A percentile compares a stretch with the other conserved stretches of the same genome.
phyloP scores from a whole-genome alignment of 2,329 filamentous ascomycete species.

The Epichloe brachyelytri region DNA sequence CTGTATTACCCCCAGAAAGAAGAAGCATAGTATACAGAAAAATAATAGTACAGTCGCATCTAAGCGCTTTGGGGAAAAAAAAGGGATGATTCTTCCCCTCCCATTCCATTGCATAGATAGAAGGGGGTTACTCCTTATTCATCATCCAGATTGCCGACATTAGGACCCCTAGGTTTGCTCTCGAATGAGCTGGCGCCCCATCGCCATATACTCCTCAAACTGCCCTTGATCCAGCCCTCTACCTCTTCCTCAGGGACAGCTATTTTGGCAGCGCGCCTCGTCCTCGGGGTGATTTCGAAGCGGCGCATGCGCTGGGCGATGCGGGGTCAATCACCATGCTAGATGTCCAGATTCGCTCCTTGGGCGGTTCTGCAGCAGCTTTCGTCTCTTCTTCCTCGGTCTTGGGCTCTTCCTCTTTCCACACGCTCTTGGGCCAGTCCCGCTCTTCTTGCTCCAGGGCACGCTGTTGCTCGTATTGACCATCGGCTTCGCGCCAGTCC shows the following conservation, averaged over 20 bases:
- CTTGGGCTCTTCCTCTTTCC: constrained; percentile 37
- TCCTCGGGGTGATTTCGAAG: constrained; percentile 60
- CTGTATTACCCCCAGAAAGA: not conserved
- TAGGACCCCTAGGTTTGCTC: constrained; percentile 26
- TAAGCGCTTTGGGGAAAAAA: not conserved
- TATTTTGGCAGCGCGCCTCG: constrained; percentile 50
- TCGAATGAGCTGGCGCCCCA: constrained; percentile 33
- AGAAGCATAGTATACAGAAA: not conserved
- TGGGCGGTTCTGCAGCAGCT: constrained; percentile 25
- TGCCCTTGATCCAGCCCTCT: constrained; percentile 55
- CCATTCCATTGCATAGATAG: no score
- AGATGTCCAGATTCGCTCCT: constrained; percentile 64
- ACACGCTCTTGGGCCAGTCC: constrained; percentile 75
- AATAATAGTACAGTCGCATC: not conserved
- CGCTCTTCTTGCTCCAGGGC: constrained; percentile 58
- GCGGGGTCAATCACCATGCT: constrained; percentile 62
- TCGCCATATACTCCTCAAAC: constrained; percentile 37
- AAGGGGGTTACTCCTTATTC: constrained; percentile 12
- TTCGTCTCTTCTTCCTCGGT: constrained; percentile 27
- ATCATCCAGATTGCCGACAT: constrained; percentile 27
- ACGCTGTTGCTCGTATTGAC: constrained; percentile 30
- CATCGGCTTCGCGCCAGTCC: constrained; percentile 33
- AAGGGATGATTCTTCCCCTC: no score
- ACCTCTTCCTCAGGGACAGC: constrained; percentile 54
- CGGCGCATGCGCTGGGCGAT: constrained; percentile 68